Base-by-base conservation (phyloP, 768 basidiomycete species). In the Macrolepiota albuminosa region DNA sequence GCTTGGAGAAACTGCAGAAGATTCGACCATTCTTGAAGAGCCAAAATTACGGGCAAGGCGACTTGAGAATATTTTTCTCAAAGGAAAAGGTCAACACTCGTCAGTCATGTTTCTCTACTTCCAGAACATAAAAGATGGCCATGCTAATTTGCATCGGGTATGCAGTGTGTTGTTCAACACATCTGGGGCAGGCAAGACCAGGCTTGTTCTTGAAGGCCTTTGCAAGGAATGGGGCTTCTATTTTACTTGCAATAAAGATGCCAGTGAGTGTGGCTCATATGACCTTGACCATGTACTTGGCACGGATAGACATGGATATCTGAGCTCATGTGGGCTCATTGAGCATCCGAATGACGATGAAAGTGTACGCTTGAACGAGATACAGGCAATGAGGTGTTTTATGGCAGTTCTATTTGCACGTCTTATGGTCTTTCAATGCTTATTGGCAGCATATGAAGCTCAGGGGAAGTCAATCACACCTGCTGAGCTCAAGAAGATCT, bases 151-250 rank as follows among this genome's bases (percentile, higher is more conserved):
- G 13, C 14, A 47, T 47, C 21, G 13, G 29, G 6, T 16, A 33
- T 9, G 4, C 18, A 49, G 48, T 0, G 48, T 49, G 16, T 31
- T 49, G 29, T 49, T 49, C 16, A 49, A 49, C 6, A 49, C 48
- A 5, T 31, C 48, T 18, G 48, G 48, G 16, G 48, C 48, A 31
- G 48, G 48, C 11, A 49, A 49, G 16, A 49, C 48, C 4, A 49
- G 29, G 4, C 47, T 57, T 14, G 29, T 57, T 18, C 47, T 57
- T 11, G 56, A 50, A 33, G 56, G 56, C 24, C 56, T 57, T 40
- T 57, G 56, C 46, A 13, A 37, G 13, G 18, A 57, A 14, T 57
- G 45, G 34, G 56, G 56, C 2, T 49, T 57, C 13, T 57, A 49
- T 31, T 39, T 57, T 18, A 57, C 47, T 29, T 57, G 56, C 13